Base-by-base conservation (phyloP, 2,329 filamentous ascomycete species). In the Trichoderma sp. region DNA sequence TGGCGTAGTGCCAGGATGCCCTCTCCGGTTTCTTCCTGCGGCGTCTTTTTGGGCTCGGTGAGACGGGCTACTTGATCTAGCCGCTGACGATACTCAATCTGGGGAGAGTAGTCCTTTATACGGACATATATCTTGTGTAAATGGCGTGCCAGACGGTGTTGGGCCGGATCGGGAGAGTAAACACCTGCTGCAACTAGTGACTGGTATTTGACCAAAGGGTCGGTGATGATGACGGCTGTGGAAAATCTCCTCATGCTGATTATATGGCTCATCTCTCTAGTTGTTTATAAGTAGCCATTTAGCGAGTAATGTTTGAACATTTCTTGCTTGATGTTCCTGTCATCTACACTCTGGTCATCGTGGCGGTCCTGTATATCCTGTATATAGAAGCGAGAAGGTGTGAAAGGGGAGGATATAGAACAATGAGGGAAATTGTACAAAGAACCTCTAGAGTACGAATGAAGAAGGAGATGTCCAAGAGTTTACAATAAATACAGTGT, bases 31-130 rank as follows among this genome's bases (percentile, higher is more conserved):
- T 82, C 78, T 14, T 80, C 78, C 24, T 83, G 79, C 6, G 80
- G 79, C 5, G 77, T 77, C 53, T 78, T 82, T 33, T 75, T 67
- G 16, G 80, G 71, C 45, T 84, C 79, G n/a, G 85, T 84, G 63
- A 89, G 81, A 45, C 83, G 84, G 6, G 88, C 88, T 33, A 94
- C 86, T 77, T 91, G 90, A 60, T 89, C 88, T 1, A 97, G 86
- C 33, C 91, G 89, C 77, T 91, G 86, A 35, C 88, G 88, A 81
- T 95, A 95, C 80, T 95, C 92, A 14, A 89, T 79, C 64, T 91
- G 89, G 0, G 94, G 94, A 45, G 93, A 90, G 83, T 97, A 96
- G 82, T 96, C 93, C 81, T 94, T 95, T 56, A 96, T 86, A 3
- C 91, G 88, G 50, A 90, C 86, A 79, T 97, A 96, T 12, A 96